Evolutionary conservation across 2,329 filamentous ascomycete species (phyloP).

Genomic region (Epichloe baconii): DNA sequence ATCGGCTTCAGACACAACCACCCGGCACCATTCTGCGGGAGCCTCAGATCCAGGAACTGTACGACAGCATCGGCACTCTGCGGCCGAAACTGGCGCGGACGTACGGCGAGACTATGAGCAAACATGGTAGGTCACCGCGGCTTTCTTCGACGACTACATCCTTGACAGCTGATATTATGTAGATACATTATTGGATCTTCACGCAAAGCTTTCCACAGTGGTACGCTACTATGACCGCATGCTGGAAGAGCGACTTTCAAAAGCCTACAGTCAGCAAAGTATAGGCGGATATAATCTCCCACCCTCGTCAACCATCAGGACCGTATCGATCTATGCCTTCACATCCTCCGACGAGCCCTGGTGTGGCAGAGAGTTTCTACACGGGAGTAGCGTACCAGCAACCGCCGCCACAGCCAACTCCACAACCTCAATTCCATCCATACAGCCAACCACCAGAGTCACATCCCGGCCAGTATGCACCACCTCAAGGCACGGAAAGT

Average conservation of each 20-base stretch:
- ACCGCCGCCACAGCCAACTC: constrained; percentile 17
- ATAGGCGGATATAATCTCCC: constrained; percentile 51
- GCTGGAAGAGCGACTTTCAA: constrained; percentile 89
- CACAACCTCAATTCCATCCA: constrained; percentile 28
- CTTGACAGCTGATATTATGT: not conserved
- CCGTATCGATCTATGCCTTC: constrained; percentile 61
- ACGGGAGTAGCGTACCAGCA: constrained; percentile 42
- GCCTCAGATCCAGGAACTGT: constrained; percentile 94
- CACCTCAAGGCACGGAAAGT: constrained; percentile 34
- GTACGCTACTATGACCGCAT: constrained; percentile 97
- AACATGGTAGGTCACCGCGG: constrained; percentile 60
- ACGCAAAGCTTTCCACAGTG: constrained; percentile 89
- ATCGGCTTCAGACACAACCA: constrained; percentile 86
- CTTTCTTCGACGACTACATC: not conserved
- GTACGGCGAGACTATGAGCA: constrained; percentile 99
- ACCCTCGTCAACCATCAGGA: constrained; percentile 37
- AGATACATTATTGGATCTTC: constrained; percentile 89
- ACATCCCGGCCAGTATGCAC: constrained; percentile 29
- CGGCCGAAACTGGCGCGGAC: constrained; percentile 88
- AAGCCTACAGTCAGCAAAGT: constrained; percentile 75
- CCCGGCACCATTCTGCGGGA: constrained; percentile 93
- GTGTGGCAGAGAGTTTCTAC: constrained; percentile 70
- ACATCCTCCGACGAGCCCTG: constrained; percentile 31
- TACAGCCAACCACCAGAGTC: constrained; percentile 30
- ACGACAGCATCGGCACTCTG: constrained; percentile 89